Percentiles rank a stretch among this genome's conserved stretches.
These are phyloP conservation scores for Boletellus sp. DNA, from an alignment of 768 basidiomycete species.

Conservation along the genomic window DNA sequence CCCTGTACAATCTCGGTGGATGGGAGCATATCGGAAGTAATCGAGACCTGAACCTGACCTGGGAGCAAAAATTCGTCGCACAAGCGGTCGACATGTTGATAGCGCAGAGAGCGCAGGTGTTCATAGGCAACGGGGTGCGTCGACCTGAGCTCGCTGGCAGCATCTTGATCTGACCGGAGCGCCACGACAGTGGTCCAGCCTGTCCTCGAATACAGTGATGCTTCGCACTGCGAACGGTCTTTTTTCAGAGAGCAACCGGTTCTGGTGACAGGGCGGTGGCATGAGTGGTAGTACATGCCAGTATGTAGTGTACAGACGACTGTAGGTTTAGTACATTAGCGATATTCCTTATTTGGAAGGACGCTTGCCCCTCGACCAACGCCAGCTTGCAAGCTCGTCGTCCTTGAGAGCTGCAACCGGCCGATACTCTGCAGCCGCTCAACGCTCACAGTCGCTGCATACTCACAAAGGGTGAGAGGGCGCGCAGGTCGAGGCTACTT, in stretches of 20 bases:
- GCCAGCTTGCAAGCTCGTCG: slow-evolving; percentile 1
- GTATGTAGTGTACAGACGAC: no score
- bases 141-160: neutral
- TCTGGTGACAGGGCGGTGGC: slow-evolving; percentile 27
- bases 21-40: slow-evolving; percentile 41
- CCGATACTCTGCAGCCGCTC: neutral
- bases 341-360: slow-evolving; percentile 16
- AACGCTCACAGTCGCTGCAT: neutral
- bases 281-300: neutral
- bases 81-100: slow-evolving; percentile 51
- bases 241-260: slow-evolving; percentile 27
- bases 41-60: slow-evolving; percentile 37
- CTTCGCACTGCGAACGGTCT: slow-evolving; percentile 31
- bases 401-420: neutral
- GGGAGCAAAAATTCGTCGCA: slow-evolving; percentile 41
- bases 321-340: neutral
- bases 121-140: slow-evolving; percentile 52
- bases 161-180: neutral
- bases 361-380: slow-evolving; percentile 12
- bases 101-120: slow-evolving; percentile 42
- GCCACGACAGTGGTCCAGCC: slow-evolving; percentile 35
- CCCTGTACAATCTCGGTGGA: slow-evolving; percentile 26
- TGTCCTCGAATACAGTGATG: slow-evolving; percentile 40
- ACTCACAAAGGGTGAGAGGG: neutral
- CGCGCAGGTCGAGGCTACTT: neutral